Base-by-base conservation (phyloP, 768 basidiomycete species). In the Rhodocollybia butyracea region DNA sequence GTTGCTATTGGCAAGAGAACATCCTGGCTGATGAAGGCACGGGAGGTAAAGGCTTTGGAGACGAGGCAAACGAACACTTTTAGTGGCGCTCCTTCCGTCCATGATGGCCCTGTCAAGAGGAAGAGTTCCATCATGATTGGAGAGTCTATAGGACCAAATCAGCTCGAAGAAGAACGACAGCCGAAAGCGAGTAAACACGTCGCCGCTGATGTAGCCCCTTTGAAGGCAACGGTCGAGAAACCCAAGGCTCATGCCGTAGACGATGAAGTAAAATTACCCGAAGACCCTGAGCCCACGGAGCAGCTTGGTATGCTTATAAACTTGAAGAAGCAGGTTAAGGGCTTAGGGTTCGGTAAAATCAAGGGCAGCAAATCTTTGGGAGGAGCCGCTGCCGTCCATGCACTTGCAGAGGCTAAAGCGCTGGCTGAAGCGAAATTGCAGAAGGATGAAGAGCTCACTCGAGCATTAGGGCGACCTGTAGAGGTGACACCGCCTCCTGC, bases 21-120 rank as follows among this genome's bases (percentile, higher is more conserved):
- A 8, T 91, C 90, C 3, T 91, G 90, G 90, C 68, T 92, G 52
- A 82, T 81, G 69, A 89, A 88, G 62, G 90, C 85, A 13, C 77
- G 89, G 32, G 87, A 89, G 63, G 84, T 77, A 24, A 87, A 86
- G 59, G 86, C 86, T 17, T 70, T 83, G 63, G 89, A 89, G 63
- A 74, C 72, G n/a, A 72, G 70, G 65, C 78, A 74, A 50, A 53
- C 64, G 21, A 65, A 31, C 58, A 38, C 57, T 31, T 30, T 58
- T 42, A 7, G 8, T 5, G 58, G 60, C 22, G 47, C 60, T 21
- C 52, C 58, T 6, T 61, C 51, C 19, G 51, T 54, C 13, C 56
- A 47, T 38, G 27, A 62, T 10, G 59, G 64, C 21, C 63, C 64
- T 55, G 70, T 73, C 42, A 91, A 91, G 63, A 76, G 88, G 56